These are phyloP conservation scores for Sugiyamaella lignohabitans DNA, from an alignment of 805 yeast genomes.

Conservation along the genomic window DNA sequence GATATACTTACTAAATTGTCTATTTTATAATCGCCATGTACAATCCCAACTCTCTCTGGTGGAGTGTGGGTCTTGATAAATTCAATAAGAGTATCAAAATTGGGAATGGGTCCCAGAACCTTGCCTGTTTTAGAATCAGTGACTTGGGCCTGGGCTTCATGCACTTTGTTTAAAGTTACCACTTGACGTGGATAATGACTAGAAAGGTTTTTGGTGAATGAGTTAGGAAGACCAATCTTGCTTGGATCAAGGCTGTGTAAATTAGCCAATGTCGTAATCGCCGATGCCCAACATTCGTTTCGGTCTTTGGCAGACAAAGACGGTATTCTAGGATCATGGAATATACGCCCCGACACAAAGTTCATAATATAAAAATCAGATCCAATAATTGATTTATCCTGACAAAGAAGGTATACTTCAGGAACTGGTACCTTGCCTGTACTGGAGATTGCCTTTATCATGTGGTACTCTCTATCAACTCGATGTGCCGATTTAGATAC, in stretches of 20 bases:
- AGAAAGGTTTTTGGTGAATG: slow-evolving; percentile 35
- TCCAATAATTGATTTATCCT: slow-evolving; percentile 49
- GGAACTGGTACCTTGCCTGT: slow-evolving; percentile 49
- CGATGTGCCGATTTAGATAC: slow-evolving; percentile 55
- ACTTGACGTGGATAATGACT: slow-evolving; percentile 49
- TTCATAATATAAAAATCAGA: slow-evolving; percentile 57
- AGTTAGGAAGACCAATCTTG: slow-evolving; percentile 41
- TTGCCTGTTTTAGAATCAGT: slow-evolving; percentile 25
- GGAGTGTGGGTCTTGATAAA: slow-evolving; percentile 45
- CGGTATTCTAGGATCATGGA: slow-evolving; percentile 47
- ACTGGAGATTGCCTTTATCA: slow-evolving; percentile 36
- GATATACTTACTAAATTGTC: slow-evolving; percentile 46
- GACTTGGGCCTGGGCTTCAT: slow-evolving; percentile 32
- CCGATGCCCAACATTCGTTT: slow-evolving; percentile 40
- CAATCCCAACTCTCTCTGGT: slow-evolving; percentile 39
- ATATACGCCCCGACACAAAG: slow-evolving; percentile 49
- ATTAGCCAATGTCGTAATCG: slow-evolving; percentile 41
- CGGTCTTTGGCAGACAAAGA: slow-evolving; percentile 30
- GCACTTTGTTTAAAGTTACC: slow-evolving; percentile 42
- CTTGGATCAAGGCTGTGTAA: slow-evolving; percentile 46
- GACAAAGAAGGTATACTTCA: slow-evolving; percentile 44
- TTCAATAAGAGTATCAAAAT: slow-evolving; percentile 36
- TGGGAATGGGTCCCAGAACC: slow-evolving; percentile 43
- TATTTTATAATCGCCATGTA: slow-evolving; percentile 61
- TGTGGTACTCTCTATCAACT: slow-evolving; percentile 53